Percentiles rank a stretch among this genome's conserved stretches.
phyloP scores from a whole-genome alignment of 345 rosid genomes.

The Citrus medica region DNA sequence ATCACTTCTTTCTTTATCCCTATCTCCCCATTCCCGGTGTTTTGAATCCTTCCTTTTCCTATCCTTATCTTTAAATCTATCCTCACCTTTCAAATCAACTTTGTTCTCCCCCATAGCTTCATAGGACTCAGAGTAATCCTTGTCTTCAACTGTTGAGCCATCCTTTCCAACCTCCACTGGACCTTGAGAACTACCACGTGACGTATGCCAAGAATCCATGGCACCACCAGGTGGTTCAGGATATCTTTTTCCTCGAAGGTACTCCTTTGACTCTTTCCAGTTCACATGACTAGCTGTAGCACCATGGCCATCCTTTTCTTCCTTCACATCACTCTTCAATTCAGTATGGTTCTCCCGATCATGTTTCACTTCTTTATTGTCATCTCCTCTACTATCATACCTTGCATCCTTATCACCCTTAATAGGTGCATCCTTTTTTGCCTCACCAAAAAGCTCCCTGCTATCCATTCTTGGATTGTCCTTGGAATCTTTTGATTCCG shows the following conservation, averaged over 20 bases:
- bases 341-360: constrained; percentile 57
- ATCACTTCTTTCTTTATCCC: constrained; percentile 88
- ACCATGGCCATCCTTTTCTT: constrained; percentile 61
- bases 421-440: constrained; percentile 70
- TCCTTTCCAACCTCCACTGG: constrained; percentile 61
- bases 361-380: constrained; percentile 55
- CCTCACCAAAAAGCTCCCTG: constrained; percentile 55
- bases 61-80: constrained; percentile 85
- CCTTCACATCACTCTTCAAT: constrained; percentile 53
- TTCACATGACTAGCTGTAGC: constrained; percentile 42
- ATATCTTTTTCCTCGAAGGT: constrained; percentile 70
- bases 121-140: constrained; percentile 49
- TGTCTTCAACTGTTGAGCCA: constrained; percentile 47
- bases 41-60: constrained; percentile 82
- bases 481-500: constrained; percentile 62
- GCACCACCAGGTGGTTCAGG: constrained; percentile 56
- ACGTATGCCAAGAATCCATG: constrained; percentile 59
- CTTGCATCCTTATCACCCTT: constrained; percentile 70
- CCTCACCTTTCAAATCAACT: constrained; percentile 77
- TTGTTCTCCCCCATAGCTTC: constrained; percentile 91
- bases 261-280: constrained; percentile 91
- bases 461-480: constrained; percentile 52
- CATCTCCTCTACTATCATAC: constrained; percentile 64
- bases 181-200: constrained; percentile 56
- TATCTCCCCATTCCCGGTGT: constrained; percentile 85